Percentiles rank a stretch among this genome's conserved stretches.
phyloP scores from a whole-genome alignment of 257 asterid genomes.

The Mentha longifolia region DNA sequence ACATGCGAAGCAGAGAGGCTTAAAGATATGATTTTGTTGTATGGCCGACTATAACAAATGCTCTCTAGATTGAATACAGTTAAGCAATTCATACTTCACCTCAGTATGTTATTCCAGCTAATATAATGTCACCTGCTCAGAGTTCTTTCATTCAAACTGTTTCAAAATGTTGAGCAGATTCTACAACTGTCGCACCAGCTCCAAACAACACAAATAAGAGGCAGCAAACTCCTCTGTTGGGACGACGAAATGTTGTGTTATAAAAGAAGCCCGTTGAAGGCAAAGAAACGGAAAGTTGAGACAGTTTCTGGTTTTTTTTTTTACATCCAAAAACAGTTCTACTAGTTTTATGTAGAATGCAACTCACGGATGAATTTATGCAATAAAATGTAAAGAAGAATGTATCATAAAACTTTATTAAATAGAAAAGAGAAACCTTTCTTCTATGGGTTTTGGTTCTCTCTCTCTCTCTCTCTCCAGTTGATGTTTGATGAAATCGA shows the following conservation, averaged over 20 bases:
- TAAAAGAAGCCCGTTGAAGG: not conserved
- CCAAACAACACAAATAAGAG: constrained; percentile 10
- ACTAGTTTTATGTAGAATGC: not conserved
- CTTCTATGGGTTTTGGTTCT: too few species aligned
- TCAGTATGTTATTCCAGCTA: not conserved
- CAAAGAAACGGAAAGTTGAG: not conserved
- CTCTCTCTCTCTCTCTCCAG: too few species aligned
- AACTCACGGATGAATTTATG: not conserved
- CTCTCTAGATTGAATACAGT: not conserved
- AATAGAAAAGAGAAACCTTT: too few species aligned
- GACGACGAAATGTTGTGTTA: not conserved
- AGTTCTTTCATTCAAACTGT: not conserved
- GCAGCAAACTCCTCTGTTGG: not conserved
- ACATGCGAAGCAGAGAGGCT: constrained; percentile 71
- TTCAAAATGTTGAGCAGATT: too few species aligned
- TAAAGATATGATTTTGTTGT: constrained; percentile 60
- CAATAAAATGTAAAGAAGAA: not conserved
- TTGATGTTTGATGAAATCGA: too few species aligned
- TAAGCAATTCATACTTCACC: constrained; percentile 27
- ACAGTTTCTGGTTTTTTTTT: too few species aligned
- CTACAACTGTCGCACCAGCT: not conserved
- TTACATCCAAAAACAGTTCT: too few species aligned
- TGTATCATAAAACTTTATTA: too few species aligned
- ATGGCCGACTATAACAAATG: constrained; percentile 55
- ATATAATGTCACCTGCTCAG: not conserved